phyloP scores from a whole-genome alignment of 306 rosid species.

The Rosa rugosa region DNA sequence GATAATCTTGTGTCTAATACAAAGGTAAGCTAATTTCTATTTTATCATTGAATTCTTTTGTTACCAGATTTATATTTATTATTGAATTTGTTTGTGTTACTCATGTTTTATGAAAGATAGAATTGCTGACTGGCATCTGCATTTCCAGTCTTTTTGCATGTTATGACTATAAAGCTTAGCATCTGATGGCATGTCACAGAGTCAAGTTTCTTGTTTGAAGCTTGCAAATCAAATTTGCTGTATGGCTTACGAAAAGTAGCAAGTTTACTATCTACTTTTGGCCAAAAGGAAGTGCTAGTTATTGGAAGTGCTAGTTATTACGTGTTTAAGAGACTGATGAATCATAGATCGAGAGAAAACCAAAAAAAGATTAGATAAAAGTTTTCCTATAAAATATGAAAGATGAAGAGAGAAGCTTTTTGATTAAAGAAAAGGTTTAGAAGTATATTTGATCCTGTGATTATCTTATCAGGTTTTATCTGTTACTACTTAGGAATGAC shows the following conservation, averaged over 20 bases:
- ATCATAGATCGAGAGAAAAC: neutral
- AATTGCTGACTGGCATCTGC: neutral
- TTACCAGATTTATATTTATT: neutral
- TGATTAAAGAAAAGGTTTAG: neutral
- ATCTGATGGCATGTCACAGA: slow-evolving; percentile 4
- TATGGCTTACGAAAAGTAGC: neutral
- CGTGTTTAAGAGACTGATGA: neutral
- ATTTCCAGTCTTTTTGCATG: neutral
- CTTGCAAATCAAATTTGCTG: neutral
- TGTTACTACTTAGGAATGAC: neutral
- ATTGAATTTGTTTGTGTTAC: neutral
- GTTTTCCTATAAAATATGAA: neutral
- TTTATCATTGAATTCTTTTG: neutral
- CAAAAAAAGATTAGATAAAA: neutral
- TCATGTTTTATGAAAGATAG: neutral
- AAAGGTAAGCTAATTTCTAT: slow-evolving; percentile 49
- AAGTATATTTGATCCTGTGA: neutral
- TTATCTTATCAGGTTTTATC: neutral
- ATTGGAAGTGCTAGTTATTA: neutral
- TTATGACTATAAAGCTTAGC: neutral
- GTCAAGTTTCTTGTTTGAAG: neutral
- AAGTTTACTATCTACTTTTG: neutral
- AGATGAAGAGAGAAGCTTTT: neutral
- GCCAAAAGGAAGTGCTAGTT: neutral
- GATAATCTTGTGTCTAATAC: slow-evolving; percentile 93